Conservation (phyloP, 805 yeast species). For the Cyberlindnera bimundalis region DNA sequence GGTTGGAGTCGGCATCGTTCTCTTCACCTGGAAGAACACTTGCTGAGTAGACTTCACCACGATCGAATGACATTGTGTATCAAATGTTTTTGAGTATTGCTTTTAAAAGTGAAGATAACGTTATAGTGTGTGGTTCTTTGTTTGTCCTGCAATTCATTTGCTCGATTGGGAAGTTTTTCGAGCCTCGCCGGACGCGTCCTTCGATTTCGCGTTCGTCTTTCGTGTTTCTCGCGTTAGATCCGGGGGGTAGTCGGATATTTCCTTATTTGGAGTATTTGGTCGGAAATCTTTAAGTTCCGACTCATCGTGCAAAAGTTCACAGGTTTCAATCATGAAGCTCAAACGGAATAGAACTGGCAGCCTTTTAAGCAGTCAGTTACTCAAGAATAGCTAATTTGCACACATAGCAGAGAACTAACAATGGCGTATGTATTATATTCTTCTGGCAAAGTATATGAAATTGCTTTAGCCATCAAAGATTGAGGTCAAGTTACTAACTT, state of each 20-base stretch:
- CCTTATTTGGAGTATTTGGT: too few species aligned
- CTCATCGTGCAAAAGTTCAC: not conserved
- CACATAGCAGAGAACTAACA: not conserved
- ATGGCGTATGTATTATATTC: constrained; percentile 23
- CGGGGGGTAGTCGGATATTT: not conserved
- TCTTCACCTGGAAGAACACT: constrained; percentile 86
- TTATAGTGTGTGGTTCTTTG: constrained; percentile 1
- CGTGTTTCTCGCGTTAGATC: not conserved
- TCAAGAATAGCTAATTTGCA: too few species aligned
- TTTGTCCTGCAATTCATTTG: constrained; percentile 15
- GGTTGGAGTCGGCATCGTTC: constrained; percentile 56
- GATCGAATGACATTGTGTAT: constrained; percentile 25
- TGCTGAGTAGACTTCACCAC: constrained; percentile 66
- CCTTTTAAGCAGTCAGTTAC: too few species aligned
- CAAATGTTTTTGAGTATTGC: not conserved
- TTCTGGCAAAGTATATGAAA: too few species aligned
- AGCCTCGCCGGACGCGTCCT: not conserved
- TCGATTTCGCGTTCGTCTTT: constrained; percentile 6
- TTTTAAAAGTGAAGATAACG: not conserved
- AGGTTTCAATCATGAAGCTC: not conserved
- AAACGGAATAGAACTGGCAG: too few species aligned
- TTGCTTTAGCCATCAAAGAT: too few species aligned
- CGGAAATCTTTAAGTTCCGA: not conserved
- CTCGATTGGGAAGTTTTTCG: constrained; percentile 13
- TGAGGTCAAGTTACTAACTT: constrained; percentile 10